A percentile compares a stretch with the other conserved stretches of the same genome.
Conservation (phyloP, 83 land plant genomes). For the Thuja plicata region DNA sequence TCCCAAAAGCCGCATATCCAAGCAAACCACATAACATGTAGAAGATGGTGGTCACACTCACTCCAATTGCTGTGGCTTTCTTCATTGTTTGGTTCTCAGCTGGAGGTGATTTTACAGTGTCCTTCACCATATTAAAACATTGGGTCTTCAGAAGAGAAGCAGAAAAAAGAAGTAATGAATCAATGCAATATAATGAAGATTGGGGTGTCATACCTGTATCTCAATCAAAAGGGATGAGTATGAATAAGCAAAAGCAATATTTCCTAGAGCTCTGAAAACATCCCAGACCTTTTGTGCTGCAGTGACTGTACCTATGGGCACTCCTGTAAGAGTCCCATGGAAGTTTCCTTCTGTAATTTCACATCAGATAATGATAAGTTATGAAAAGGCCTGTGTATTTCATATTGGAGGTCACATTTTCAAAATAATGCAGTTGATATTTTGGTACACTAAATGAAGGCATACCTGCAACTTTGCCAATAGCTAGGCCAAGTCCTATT, state of each 20-base stretch:
- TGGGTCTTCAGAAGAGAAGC: no score
- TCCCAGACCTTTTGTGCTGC: slow-evolving; percentile 54
- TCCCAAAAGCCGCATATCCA: slow-evolving; percentile 39
- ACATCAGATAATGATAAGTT: not conserved
- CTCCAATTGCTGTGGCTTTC: slow-evolving; percentile 23
- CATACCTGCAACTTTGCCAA: slow-evolving; percentile 37
- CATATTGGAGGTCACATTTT: no score
- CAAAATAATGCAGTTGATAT: no score
- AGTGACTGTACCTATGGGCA: slow-evolving; percentile 39
- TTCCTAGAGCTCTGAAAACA: slow-evolving; percentile 51
- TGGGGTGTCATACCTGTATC: not conserved
- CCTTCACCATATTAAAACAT: slow-evolving; percentile 8
- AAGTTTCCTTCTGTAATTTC: slow-evolving; percentile 12
- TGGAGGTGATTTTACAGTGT: slow-evolving; percentile 30
- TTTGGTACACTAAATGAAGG: not conserved
- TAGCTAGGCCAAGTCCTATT: slow-evolving; percentile 64
- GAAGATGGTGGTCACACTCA: slow-evolving; percentile 12
- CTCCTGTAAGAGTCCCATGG: slow-evolving; percentile 40
- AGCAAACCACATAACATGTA: slow-evolving; percentile 24
- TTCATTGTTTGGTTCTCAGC: slow-evolving; percentile 30
- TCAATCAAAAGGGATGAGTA: slow-evolving; percentile 25
- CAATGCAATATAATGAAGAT: not conserved
- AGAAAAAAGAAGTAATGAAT: no score
- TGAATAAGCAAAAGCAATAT: slow-evolving; percentile 77
- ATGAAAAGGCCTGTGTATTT: no score